These are phyloP conservation scores for Melampsora americana DNA, from an alignment of 1,284 basidiomycete species.

Conservation along the genomic window DNA sequence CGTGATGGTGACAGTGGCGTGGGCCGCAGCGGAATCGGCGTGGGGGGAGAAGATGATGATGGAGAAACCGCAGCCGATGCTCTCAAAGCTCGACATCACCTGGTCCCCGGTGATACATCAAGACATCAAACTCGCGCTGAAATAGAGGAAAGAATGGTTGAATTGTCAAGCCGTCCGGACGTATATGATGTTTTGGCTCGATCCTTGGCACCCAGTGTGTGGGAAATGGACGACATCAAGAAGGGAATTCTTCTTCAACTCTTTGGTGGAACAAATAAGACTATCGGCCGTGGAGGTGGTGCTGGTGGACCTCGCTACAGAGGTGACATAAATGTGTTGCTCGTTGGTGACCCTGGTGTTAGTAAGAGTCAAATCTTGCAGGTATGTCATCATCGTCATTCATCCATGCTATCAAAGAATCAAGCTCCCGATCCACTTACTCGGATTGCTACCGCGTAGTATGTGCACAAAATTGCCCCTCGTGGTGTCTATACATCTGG, in stretches of 20 bases:
- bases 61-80: slow-evolving; percentile 56
- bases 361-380: slow-evolving; percentile 91
- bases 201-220: slow-evolving; percentile 88
- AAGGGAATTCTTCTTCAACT: slow-evolving; percentile 93
- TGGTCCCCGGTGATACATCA: background rate
- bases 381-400: slow-evolving; percentile 57
- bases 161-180: slow-evolving; percentile 72
- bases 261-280: slow-evolving; percentile 97
- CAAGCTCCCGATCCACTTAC: background rate
- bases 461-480: slow-evolving; percentile 97
- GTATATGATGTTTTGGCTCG: slow-evolving; percentile 81
- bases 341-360: slow-evolving; percentile 98
- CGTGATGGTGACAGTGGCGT: slow-evolving; percentile 62
- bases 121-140: slow-evolving; percentile 58
- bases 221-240: slow-evolving; percentile 98
- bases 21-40: slow-evolving; percentile 54
- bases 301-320: slow-evolving; percentile 91
- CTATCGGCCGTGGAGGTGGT: slow-evolving; percentile 83
- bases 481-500: slow-evolving; percentile 95
- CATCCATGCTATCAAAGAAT: background rate
- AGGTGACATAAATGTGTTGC: slow-evolving; percentile 93
- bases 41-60: slow-evolving; percentile 58
- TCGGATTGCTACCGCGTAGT: slow-evolving; percentile 59
- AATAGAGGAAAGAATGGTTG: slow-evolving; percentile 63
- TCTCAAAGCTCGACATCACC: background rate